These are phyloP conservation scores for Phytophthora tubulina DNA, from an alignment of 352 stramenopile species.

Conservation along the genomic window DNA sequence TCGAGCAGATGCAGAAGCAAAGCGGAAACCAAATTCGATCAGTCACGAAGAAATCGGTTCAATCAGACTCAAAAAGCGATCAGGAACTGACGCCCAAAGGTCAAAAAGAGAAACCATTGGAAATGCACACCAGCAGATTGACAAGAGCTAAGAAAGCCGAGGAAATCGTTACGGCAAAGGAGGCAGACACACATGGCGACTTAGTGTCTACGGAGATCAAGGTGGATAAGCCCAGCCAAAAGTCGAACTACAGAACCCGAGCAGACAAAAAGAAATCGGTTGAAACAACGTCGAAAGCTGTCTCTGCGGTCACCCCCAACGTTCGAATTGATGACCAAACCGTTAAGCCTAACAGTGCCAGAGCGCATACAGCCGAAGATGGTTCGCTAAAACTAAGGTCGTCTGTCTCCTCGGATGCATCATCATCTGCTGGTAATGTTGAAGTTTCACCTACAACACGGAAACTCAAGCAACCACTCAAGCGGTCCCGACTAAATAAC, in stretches of 20 bases:
- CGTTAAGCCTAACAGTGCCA: background rate
- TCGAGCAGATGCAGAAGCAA: background rate
- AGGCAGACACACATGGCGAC: too few species aligned
- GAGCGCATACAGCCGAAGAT: background rate
- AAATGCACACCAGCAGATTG: background rate
- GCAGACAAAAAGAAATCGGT: too few species aligned
- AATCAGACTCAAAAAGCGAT: background rate
- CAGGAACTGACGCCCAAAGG: background rate
- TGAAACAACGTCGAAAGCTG: too few species aligned
- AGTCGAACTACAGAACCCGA: too few species aligned
- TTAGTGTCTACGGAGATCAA: too few species aligned
- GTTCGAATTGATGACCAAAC: background rate
- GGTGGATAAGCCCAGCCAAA: too few species aligned
- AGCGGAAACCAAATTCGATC: background rate
- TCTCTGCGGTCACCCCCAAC: too few species aligned
- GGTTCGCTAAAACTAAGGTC: too few species aligned
- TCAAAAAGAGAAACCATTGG: background rate
- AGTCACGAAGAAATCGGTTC: background rate
- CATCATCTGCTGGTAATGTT: background rate
- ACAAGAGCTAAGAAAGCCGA: background rate
- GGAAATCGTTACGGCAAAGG: too few species aligned
- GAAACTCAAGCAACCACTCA: background rate
- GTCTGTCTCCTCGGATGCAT: too few species aligned
- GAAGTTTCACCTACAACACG: background rate
- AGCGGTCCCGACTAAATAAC: background rate